phyloP scores from a whole-genome alignment of 2,329 filamentous ascomycete genomes.

The Paraconiothyrium brasiliense region DNA sequence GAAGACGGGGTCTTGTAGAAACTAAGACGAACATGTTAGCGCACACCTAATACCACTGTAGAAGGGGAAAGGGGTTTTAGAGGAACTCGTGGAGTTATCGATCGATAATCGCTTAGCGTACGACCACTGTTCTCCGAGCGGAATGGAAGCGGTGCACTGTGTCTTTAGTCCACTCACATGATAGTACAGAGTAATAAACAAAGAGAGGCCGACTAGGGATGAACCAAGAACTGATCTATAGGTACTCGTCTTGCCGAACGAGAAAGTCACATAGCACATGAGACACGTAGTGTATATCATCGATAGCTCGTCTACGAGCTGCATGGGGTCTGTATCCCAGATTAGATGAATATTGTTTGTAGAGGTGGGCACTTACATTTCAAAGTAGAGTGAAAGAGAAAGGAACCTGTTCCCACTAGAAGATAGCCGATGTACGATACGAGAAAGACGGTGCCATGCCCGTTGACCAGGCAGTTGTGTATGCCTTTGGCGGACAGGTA shows the following conservation, averaged over 20 bases:
- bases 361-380: conserved; percentile 6
- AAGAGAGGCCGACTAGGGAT: conserved; percentile 60
- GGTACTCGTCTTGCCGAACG: conserved; percentile 67
- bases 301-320: conserved; percentile 74
- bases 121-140: not conserved
- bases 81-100: no score
- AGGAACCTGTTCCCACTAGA: conserved; percentile 68
- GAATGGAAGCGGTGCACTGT: not conserved
- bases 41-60: not conserved
- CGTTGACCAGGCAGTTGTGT: conserved; percentile 73
- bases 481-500: conserved; percentile 80
- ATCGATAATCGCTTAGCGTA: not conserved
- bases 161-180: conserved; percentile 52
- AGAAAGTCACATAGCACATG: conserved; percentile 77
- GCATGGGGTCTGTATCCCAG: conserved; percentile 68
- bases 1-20: conserved; percentile 82
- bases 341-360: no score
- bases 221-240: conserved; percentile 66
- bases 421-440: conserved; percentile 71
- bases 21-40: conserved; percentile 32
- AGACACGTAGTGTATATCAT: conserved; percentile 78
- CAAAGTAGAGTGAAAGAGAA: conserved; percentile 68
- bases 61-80: no score
- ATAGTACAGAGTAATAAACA: conserved; percentile 82
- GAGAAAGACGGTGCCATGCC: conserved; percentile 79